phyloP scores from a whole-genome alignment of 2,329 filamentous ascomycete genomes.

The Pezicula neosporulosa region DNA sequence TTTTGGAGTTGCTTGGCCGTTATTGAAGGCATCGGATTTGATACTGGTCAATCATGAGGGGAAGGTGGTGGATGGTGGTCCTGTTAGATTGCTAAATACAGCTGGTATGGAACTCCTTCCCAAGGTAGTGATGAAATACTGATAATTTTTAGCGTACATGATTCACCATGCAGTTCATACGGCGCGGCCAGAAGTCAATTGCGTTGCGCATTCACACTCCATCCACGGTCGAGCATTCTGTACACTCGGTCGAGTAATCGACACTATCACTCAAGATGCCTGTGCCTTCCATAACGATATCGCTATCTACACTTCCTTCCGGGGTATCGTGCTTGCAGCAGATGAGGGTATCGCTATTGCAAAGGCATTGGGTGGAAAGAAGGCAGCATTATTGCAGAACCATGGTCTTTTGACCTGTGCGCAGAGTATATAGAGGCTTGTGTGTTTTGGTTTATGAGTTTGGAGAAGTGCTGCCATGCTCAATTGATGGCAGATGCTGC shows the following conservation, averaged over 20 bases:
- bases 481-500: slow-evolving; percentile 55
- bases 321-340: slow-evolving; percentile 47
- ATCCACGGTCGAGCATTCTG: slow-evolving; percentile 61
- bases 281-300: slow-evolving; percentile 47
- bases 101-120: slow-evolving; percentile 17
- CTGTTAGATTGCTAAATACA: slow-evolving; percentile 25
- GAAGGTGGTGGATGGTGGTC: slow-evolving; percentile 59
- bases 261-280: slow-evolving; percentile 56
- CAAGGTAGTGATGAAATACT: neutral
- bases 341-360: slow-evolving; percentile 50
- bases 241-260: slow-evolving; percentile 53
- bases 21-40: slow-evolving; percentile 61
- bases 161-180: slow-evolving; percentile 58
- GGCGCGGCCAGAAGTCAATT: slow-evolving; percentile 54
- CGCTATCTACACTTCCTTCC: slow-evolving; percentile 39
- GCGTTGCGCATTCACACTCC: slow-evolving; percentile 55
- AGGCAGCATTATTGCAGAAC: slow-evolving; percentile 51
- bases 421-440: slow-evolving; percentile 43
- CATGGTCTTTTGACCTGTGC: slow-evolving; percentile 52
- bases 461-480: slow-evolving; percentile 45
- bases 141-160: slow-evolving; percentile 44
- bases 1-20: slow-evolving; percentile 30
- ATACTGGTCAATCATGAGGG: slow-evolving; percentile 62
- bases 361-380: slow-evolving; percentile 40
- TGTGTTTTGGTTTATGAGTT: slow-evolving; percentile 50